Evolutionary conservation across 306 rosid genomes (phyloP), one percentile per base, ranked within the genome.

Genomic region (Sesbania bispinosa): DNA sequence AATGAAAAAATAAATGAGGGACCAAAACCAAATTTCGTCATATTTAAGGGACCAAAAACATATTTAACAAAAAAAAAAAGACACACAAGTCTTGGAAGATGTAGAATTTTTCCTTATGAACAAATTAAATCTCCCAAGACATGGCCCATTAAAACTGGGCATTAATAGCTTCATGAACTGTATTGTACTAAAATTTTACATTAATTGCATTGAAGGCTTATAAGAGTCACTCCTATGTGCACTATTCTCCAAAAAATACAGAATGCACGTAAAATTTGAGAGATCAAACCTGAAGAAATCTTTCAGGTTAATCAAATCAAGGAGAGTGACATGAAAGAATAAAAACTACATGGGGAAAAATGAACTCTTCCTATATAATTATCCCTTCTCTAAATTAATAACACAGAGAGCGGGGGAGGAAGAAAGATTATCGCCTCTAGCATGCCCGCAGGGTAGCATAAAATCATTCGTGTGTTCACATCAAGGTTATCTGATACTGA

Each of bases 171-270:
- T 21, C 16, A 13, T 9, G 39, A 19, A 54, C 67, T 54, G 52
- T 39, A 29, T n/a, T n/a, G n/a, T 23, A 21, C 7, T 35, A 35
- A 62, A 54, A 57, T 32, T 27, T 74, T 77, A 58, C 62, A 82
- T 77, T 32, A 58, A 77, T 54, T 66, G 64, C 77, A 54, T 69
- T 77, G 16, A 82, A 68, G 32, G 27, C 38, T n/a, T 74, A 23
- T 30, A 6, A 14, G 26, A 77, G 35, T 30, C 55, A 41, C 71
- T 62, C 18, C 5, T 45, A 23, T 62, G 71, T 69, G 62, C 71
- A 78, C 51, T 63, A 48, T 73, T 59, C 54, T 23, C 29, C 38
- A 64, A 55, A 69, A n/a, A 63, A 62, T 68, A 53, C 38, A 18
- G 11, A 60, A 63, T 43, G 41, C 59, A 27, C 21, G 1, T 18